Percentiles rank a stretch among this genome's conserved stretches.
phyloP scores from a whole-genome alignment of 2,329 filamentous ascomycete species.

The Penicillium glabrum region DNA sequence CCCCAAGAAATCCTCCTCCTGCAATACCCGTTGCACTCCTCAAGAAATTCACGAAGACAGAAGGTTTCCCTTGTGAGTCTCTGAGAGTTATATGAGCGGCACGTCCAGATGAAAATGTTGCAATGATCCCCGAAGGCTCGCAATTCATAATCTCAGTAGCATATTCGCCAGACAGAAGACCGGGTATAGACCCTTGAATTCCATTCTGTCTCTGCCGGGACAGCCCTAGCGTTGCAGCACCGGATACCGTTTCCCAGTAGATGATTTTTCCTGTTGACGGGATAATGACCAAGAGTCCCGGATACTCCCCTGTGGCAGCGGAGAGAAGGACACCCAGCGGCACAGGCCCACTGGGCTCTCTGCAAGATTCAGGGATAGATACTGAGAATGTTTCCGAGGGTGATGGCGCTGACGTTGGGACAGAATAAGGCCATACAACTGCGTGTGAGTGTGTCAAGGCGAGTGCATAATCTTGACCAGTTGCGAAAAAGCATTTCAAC shows the following conservation, averaged over 20 bases:
- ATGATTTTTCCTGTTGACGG: constrained; percentile 80
- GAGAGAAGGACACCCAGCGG: constrained; percentile 83
- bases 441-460: constrained; percentile 79
- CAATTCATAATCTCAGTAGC: constrained; percentile 77
- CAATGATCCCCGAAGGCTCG: constrained; percentile 82
- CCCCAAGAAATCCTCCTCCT: constrained; percentile 72
- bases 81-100: constrained; percentile 82
- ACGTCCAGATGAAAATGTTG: constrained; percentile 81
- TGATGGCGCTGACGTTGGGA: constrained; percentile 30
- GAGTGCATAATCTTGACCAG: constrained; percentile 70
- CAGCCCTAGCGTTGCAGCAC: constrained; percentile 78
- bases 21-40: constrained; percentile 58
- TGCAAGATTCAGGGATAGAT: constrained; percentile 71
- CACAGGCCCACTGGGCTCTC: constrained; percentile 66
- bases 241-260: constrained; percentile 95
- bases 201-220: constrained; percentile 79
- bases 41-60: constrained; percentile 75
- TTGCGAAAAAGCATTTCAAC: constrained; percentile 66
- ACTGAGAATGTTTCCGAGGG: constrained; percentile 71
- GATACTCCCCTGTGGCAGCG: constrained; percentile 73
- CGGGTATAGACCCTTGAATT: constrained; percentile 71
- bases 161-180: constrained; percentile 75
- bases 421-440: constrained; percentile 84
- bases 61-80: constrained; percentile 82
- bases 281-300: constrained; percentile 83